Evolutionary conservation across 2,329 filamentous ascomycete species (phyloP), one percentile per base, ranked within the genome.

Genomic region (Emmonsia crescens): DNA sequence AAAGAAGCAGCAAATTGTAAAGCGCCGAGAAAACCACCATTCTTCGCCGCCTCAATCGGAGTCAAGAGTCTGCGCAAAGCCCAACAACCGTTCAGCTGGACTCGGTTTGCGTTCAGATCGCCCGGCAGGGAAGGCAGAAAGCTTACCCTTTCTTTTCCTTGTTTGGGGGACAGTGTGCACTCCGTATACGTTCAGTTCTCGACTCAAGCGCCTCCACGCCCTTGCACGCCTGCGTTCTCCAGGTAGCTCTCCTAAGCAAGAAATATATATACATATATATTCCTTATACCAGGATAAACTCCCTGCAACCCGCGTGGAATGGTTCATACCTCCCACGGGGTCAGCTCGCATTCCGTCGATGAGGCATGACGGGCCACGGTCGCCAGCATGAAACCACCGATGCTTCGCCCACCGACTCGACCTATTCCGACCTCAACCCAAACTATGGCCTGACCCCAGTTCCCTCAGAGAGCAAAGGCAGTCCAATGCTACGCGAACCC

Each of bases 401-500:
- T 51, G 29, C 21, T 14, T 55, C 59, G 19, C 49, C 59, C 19
- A 21, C 36, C 9, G 16, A 55, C 21, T 60, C 59, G 16, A 54
- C 59, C 21, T 60, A 40, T 40, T 51, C 46, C n/a, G 24, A 46
- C 38, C 31, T 33, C 33, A 60, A 54, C 27, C 33, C 38, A 14
- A 29, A 19, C 9, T 38, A 38, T 8, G 44, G 24, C 19, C 12
- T 55, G 36, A 55, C 33, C 27, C 16, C 59, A 8, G 24, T 21
- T 46, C 48, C 59, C 9, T 10, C 24, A 14, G 48, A 60, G n/a
- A 40, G 12, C 27, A 51, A 52, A 40, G 33, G 48, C 36, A 44
- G 38, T 9, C 49, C 33, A 27, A 44, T 54, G 27, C 29, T 51
- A 16, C 27, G 5, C 59, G 64, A 64, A 31, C 55, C 67, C 19